phyloP scores from a whole-genome alignment of 1,139 yeast species.

The Candida neerlandica region DNA sequence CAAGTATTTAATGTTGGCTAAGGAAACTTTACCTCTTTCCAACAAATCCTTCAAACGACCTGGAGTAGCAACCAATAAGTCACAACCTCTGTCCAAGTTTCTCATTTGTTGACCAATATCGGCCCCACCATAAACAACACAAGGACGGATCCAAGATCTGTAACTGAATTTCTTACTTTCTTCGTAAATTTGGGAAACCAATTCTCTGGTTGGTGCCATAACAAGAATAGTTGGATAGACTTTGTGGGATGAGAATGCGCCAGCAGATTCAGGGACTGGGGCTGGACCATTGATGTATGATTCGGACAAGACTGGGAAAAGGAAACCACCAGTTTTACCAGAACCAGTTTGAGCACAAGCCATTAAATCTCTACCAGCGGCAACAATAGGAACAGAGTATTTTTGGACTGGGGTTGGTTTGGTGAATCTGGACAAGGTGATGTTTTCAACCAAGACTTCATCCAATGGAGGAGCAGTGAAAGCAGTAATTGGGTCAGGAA shows the following conservation, averaged over 20 bases:
- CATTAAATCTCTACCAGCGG: slow-evolving; percentile 96
- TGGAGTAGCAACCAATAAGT: slow-evolving; percentile 95
- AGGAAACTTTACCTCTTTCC: slow-evolving; percentile 91
- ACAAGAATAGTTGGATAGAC: slow-evolving; percentile 94
- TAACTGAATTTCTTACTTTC: slow-evolving; percentile 95
- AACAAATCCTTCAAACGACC: slow-evolving; percentile 97
- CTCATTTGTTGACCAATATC: slow-evolving; percentile 86
- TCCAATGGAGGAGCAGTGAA: slow-evolving; percentile 95
- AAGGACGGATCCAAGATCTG: slow-evolving; percentile 98
- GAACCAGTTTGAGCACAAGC: slow-evolving; percentile 99
- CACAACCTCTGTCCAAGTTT: slow-evolving; percentile 92
- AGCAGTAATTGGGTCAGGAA: slow-evolving; percentile 88
- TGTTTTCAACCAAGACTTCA: slow-evolving; percentile 81
- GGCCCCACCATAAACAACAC: slow-evolving; percentile 98
- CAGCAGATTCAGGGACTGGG: slow-evolving; percentile 53
- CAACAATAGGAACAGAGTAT: slow-evolving; percentile 96
- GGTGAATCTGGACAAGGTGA: slow-evolving; percentile 83
- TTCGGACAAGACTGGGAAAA: slow-evolving; percentile 95
- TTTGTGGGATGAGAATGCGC: slow-evolving; percentile 67
- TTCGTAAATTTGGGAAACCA: slow-evolving; percentile 93
- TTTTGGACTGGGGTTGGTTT: slow-evolving; percentile 99
- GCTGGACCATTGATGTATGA: slow-evolving; percentile 90
- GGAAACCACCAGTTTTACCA: slow-evolving; percentile 99
- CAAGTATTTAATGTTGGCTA: slow-evolving; percentile 86
- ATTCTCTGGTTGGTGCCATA: slow-evolving; percentile 98